Conservation (phyloP, 176 grass and related monocot species). For the Rhynchospora tenuis region DNA sequence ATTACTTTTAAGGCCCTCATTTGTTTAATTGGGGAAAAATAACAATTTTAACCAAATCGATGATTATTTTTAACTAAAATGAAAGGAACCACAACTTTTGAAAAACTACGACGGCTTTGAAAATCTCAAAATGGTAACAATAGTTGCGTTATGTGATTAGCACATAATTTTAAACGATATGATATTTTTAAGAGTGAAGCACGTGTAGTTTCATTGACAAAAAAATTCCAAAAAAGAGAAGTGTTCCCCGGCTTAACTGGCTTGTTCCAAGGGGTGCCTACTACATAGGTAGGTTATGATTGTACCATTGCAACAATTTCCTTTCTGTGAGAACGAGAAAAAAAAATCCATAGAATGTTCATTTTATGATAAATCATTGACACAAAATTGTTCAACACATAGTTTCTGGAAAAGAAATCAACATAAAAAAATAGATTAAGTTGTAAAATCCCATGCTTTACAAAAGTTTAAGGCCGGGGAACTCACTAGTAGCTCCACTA, state of each 20-base stretch:
- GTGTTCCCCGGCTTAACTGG: neutral
- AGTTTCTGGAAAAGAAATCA: too few species aligned
- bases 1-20: too few species aligned
- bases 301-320: neutral
- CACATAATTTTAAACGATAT: neutral
- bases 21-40: too few species aligned
- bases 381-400: too few species aligned
- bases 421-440: too few species aligned
- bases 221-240: neutral
- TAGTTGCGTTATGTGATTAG: neutral
- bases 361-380: too few species aligned
- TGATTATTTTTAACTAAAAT: too few species aligned
- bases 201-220: neutral
- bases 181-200: neutral
- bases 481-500: too few species aligned
- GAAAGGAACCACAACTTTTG: neutral
- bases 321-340: neutral
- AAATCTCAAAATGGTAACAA: neutral
- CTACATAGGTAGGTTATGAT: neutral
- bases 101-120: neutral
- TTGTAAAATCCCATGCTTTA: too few species aligned
- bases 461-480: too few species aligned
- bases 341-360: neutral
- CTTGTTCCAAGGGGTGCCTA: neutral
- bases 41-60: too few species aligned